A percentile compares a stretch with the other conserved stretches of the same genome.
These are phyloP conservation scores for Cucumis sativus DNA, from an alignment of 306 rosid species.

Conservation along the genomic window Cucumber_9930_V3 NC_026659.2:1477001-1477500, in stretches of 20 bases:
- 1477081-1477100: background rate
- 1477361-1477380: background rate
- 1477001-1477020: background rate
- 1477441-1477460: background rate
- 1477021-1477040: background rate
- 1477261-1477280: background rate
- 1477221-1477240: background rate
- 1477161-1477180: background rate
- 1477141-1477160: background rate
- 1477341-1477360: background rate
- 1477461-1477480: background rate
- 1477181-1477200: background rate
- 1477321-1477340: background rate
- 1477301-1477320: background rate
- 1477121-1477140: background rate
- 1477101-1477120: background rate
- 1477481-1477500: background rate
- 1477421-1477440: background rate
- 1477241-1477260: background rate
- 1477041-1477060: background rate
- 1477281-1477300: background rate
- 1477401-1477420: background rate
- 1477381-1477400: background rate
- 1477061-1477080: background rate
- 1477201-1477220: background rate